Evolutionary conservation across 1,284 basidiomycete species (phyloP).

Genomic region (Melanopsichium pennsylvanicum): DNA sequence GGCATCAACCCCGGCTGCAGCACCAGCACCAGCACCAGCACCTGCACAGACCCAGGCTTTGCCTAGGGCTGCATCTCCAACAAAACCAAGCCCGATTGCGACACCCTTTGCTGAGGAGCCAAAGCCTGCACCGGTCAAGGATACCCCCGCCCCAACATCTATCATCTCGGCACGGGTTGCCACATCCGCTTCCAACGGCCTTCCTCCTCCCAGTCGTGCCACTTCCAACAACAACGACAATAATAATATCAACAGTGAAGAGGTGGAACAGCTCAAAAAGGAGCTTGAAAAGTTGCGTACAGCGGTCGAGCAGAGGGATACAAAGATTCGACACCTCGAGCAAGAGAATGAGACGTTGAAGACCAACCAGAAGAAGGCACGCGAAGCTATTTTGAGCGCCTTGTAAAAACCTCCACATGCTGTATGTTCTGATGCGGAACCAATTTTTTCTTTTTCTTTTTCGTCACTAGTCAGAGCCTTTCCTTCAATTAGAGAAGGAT

Average conservation of each 20-base stretch:
- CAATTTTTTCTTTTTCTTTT: no score
- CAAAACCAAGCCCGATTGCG: slow-evolving; percentile 3
- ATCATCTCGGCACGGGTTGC: no score
- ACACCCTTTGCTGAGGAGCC: no score
- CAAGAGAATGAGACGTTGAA: slow-evolving; percentile 57
- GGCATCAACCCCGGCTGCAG: slow-evolving; percentile 7
- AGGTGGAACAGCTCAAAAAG: slow-evolving; percentile 22
- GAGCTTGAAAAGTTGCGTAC: slow-evolving; percentile 45
- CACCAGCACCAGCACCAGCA: slow-evolving; percentile 17
- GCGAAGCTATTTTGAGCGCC: slow-evolving; percentile 37
- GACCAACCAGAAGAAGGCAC: slow-evolving; percentile 38
- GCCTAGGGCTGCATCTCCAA: slow-evolving; percentile 15
- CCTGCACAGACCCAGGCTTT: slow-evolving; percentile 9
- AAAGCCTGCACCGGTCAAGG: slow-evolving; percentile 3
- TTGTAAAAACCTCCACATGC: not conserved
- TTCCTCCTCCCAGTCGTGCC: no score
- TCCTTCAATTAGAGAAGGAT: no score
- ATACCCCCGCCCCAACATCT: not conserved
- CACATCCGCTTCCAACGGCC: no score
- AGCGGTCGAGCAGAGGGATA: slow-evolving; percentile 49
- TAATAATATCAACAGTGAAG: not conserved
- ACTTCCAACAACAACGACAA: slow-evolving; percentile 1
- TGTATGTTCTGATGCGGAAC: no score
- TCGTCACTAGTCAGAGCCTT: no score
- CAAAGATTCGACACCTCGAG: slow-evolving; percentile 57